Base-by-base conservation (phyloP, 2,329 filamentous ascomycete genomes). In the Thielaviopsis ethacetica region DNA sequence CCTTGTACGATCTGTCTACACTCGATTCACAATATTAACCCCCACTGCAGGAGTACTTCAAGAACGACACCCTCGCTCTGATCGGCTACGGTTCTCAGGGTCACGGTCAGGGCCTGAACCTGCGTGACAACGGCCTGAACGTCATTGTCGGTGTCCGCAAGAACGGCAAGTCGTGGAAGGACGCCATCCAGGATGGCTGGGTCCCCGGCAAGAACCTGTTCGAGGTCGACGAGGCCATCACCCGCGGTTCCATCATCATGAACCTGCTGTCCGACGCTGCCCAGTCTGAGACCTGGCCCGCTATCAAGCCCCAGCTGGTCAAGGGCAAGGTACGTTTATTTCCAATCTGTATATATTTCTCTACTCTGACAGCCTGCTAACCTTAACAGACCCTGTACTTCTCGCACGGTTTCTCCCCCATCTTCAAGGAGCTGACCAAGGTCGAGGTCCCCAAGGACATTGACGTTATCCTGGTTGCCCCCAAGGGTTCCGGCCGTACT, bases 361-460 rank as follows among this genome's bases (percentile, higher is more conserved):
- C n/a, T n/a, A n/a, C n/a, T n/a, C n/a, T 34, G 44, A 2, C 44
- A 12, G 12, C 58, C 13, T 56, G 4, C 12, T 53, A 52, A 57
- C 34, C 52, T 17, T 26, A 15, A 5, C 65, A 93, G 91, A 98
- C 93, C 63, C 88, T 98, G 68, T 98, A 98, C 86, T 98, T 98
- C 84, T 97, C 93, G 67, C 93, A 98, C 84, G 93, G 93, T 71
- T 98, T 98, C 88, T 97, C 93, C 64, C 93, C 93, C 72, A 91
- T 98, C 76, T 98, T 98, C 88, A 96, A 96, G 82, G 86, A 95
- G 74, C 85, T 93, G 72, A 98, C 93, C 82, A 95, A 96, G 77
- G 93, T 98, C 72, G 93, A 98, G 64, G 88, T 96, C 64, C 93
- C 93, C 76, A 82, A 74, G 66, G 87, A 97, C 77, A 87, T 98